phyloP scores from a whole-genome alignment of 768 basidiomycete genomes.

The Leccinum broughii region DNA sequence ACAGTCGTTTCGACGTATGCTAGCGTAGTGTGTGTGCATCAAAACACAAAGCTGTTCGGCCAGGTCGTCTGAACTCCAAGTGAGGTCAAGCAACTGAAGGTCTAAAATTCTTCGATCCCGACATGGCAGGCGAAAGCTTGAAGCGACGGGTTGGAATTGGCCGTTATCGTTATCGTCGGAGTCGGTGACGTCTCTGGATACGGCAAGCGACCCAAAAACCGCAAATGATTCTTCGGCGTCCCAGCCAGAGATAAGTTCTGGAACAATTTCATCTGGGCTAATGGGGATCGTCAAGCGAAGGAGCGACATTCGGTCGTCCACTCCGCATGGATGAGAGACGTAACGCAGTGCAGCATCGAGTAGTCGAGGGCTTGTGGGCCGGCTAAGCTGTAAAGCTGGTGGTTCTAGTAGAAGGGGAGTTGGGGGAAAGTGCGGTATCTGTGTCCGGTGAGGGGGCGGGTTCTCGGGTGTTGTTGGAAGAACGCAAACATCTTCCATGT shows the following conservation, averaged over 20 bases:
- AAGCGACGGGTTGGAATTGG: slow-evolving; percentile 4
- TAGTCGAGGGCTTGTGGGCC: background rate
- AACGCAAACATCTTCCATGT: background rate
- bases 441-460: slow-evolving; percentile 20
- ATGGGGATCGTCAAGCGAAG: slow-evolving; percentile 39
- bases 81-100: slow-evolving; percentile 28
- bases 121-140: background rate
- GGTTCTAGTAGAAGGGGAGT: background rate
- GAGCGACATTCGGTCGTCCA: slow-evolving; percentile 40
- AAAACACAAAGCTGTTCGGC: slow-evolving; percentile 82
- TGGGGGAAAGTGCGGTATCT: background rate
- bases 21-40: slow-evolving; percentile 68
- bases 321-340: slow-evolving; percentile 38
- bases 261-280: slow-evolving; percentile 25
- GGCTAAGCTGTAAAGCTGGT: background rate
- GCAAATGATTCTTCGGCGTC: slow-evolving; percentile 27
- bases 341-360: slow-evolving; percentile 11
- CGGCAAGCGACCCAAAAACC: slow-evolving; percentile 1
- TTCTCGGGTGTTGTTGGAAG: slow-evolving; percentile 36
- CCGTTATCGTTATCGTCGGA: slow-evolving; percentile 2
- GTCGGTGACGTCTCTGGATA: slow-evolving; percentile 1
- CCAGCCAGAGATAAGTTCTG: slow-evolving; percentile 33
- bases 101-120: background rate
- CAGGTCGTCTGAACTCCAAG: slow-evolving; percentile 65
- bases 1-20: slow-evolving; percentile 74